phyloP scores from a whole-genome alignment of 2,329 filamentous ascomycete genomes.

The Diaporthe capsici region DNA sequence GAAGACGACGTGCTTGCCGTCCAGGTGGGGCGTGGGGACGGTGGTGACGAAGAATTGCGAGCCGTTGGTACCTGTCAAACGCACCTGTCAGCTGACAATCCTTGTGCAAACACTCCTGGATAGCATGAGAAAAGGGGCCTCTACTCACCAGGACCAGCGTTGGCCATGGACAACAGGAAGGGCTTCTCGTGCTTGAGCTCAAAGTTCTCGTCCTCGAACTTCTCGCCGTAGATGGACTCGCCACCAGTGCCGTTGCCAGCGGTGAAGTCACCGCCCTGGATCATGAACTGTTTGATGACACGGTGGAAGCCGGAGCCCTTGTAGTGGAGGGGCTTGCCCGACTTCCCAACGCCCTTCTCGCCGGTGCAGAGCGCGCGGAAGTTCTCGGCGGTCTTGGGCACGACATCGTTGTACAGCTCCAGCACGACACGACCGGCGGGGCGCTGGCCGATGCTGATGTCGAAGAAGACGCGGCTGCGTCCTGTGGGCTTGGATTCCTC shows the following conservation, averaged over 20 bases:
- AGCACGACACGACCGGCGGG: constrained; percentile 85
- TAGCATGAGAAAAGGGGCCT: neutral
- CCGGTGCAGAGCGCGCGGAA: constrained; percentile 95
- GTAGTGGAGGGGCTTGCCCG: constrained; percentile 90
- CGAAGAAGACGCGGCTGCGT: constrained; percentile 90
- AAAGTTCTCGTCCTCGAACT: constrained; percentile 98
- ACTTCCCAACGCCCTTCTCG: constrained; percentile 88
- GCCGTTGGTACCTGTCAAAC: constrained; percentile 84
- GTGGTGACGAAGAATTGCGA: constrained; percentile 99
- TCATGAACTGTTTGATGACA: constrained; percentile 99
- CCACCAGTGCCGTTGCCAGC: constrained; percentile 94
- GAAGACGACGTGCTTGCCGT: constrained; percentile 97
- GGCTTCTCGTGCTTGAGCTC: constrained; percentile 91
- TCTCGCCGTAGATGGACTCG: constrained; percentile 97
- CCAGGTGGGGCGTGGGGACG: constrained; percentile 92
- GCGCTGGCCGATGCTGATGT: constrained; percentile 84
- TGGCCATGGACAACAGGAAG: constrained; percentile 97
- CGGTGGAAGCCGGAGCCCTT: constrained; percentile 95
- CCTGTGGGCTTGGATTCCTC: constrained; percentile 58
- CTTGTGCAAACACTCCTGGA: too few species aligned
- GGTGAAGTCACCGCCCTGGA: constrained; percentile 98
- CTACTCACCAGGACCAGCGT: constrained; percentile 86
- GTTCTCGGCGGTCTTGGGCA: constrained; percentile 96
- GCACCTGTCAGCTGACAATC: neutral
- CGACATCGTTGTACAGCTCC: constrained; percentile 82